These are phyloP conservation scores for Suaeda aralocaspica DNA, from an alignment of 148 eudicot species.

Conservation along the genomic window DNA sequence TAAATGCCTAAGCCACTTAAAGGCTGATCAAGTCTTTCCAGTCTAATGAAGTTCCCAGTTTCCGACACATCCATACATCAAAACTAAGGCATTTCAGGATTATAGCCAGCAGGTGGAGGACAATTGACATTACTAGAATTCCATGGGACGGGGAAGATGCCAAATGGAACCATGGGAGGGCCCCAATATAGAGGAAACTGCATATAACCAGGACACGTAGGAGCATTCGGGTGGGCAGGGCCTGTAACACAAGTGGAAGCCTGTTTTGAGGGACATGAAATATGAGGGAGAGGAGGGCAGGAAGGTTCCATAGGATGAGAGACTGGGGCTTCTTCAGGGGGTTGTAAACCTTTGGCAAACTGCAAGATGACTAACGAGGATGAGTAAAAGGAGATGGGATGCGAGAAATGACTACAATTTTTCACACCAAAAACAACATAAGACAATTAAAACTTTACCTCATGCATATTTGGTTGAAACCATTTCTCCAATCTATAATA, in stretches of 20 bases:
- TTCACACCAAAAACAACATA: too few species aligned
- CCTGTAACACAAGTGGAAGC: background rate
- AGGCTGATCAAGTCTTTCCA: too few species aligned
- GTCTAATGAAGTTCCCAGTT: too few species aligned
- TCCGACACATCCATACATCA: background rate
- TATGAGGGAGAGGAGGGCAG: background rate
- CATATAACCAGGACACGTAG: background rate
- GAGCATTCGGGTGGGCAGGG: background rate
- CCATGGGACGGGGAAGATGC: background rate
- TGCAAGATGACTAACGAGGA: background rate
- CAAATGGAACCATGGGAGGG: background rate
- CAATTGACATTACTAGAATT: constrained; percentile 1
- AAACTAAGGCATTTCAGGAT: background rate
- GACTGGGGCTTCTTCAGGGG: background rate
- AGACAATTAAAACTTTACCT: background rate
- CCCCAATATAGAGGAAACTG: constrained; percentile 6
- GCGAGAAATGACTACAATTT: too few species aligned
- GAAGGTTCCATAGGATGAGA: background rate
- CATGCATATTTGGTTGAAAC: background rate
- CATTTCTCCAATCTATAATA: background rate
- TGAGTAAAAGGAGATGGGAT: background rate
- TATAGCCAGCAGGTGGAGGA: background rate
- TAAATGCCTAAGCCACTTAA: too few species aligned
- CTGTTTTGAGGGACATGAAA: background rate
- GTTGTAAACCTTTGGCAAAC: background rate